phyloP scores from a whole-genome alignment of 371 early-diverging fungal genomes.

The Fennellomyces sp. region DNA sequence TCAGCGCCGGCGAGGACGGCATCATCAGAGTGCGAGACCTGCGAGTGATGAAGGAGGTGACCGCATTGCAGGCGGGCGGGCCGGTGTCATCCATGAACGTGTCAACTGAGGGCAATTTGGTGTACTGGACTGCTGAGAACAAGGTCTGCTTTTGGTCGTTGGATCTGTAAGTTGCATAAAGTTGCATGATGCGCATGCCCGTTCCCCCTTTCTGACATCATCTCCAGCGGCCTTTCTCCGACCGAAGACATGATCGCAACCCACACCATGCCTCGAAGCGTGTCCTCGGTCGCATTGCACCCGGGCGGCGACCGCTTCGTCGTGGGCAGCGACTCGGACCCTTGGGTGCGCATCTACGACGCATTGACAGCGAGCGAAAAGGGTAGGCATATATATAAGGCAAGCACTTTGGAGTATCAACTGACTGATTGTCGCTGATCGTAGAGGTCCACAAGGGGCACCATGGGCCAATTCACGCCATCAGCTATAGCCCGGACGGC shows the following conservation, averaged over 20 bases:
- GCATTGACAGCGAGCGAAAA: slow-evolving; percentile 71
- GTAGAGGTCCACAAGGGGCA: slow-evolving; percentile 84
- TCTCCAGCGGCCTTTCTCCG: not conserved
- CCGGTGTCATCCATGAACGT: slow-evolving; percentile 72
- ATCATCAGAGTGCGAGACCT: slow-evolving; percentile 75
- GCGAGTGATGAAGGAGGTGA: slow-evolving; percentile 64
- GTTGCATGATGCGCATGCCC: not conserved
- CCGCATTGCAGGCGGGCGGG: slow-evolving; percentile 57
- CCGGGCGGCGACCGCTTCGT: slow-evolving; percentile 78
- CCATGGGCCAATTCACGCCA: slow-evolving; percentile 86
- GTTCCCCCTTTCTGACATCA: not conserved
- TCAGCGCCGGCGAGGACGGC: slow-evolving; percentile 69
- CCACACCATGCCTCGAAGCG: slow-evolving; percentile 63
- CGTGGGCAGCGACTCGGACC: slow-evolving; percentile 75
- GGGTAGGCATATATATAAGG: slow-evolving; percentile 21
- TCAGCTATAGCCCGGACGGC: slow-evolving; percentile 90
- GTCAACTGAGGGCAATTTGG: slow-evolving; percentile 68
- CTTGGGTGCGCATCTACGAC: slow-evolving; percentile 83
- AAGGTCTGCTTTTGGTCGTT: slow-evolving; percentile 76
- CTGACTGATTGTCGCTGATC: too few relatives aligned
- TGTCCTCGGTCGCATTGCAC: slow-evolving; percentile 79
- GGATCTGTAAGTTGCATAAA: slow-evolving; percentile 58
- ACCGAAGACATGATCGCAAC: not conserved
- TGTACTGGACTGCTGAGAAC: slow-evolving; percentile 77
- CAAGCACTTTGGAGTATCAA: too few relatives aligned